Percentiles rank a stretch among this genome's conserved stretches.
Conservation (phyloP, 1,139 yeast species). For the Taphrina confusa region DNA sequence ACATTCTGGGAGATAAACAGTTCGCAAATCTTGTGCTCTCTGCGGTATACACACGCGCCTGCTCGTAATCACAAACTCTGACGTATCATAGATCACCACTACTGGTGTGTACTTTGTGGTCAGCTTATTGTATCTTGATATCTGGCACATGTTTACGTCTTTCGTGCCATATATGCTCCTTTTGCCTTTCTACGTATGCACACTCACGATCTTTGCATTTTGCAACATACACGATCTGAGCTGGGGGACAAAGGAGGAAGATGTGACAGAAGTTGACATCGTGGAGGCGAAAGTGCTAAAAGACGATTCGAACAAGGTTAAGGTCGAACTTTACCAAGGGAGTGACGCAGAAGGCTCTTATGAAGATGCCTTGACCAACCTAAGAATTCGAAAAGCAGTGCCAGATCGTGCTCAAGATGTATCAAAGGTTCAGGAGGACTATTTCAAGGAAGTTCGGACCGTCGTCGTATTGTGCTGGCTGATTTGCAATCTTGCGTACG, state of each 20-base stretch:
- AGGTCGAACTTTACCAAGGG: slow-evolving; percentile 85
- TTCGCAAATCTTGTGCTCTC: slow-evolving; percentile 62
- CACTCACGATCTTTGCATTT: slow-evolving; percentile 71
- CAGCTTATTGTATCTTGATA: slow-evolving; percentile 77
- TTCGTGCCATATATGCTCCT: slow-evolving; percentile 78
- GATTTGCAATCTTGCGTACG: slow-evolving; percentile 46
- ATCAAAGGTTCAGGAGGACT: slow-evolving; percentile 59
- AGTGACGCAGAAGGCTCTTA: slow-evolving; percentile 90
- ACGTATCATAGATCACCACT: slow-evolving; percentile 85
- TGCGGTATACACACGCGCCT: no score
- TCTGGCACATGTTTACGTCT: slow-evolving; percentile 92
- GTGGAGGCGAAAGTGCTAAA: slow-evolving; percentile 60
- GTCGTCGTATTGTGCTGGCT: slow-evolving; percentile 92
- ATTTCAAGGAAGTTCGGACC: slow-evolving; percentile 90
- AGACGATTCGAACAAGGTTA: slow-evolving; percentile 56
- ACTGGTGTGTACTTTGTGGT: slow-evolving; percentile 82
- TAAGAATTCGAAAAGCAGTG: slow-evolving; percentile 68
- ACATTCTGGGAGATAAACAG: slow-evolving; percentile 44
- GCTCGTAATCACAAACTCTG: no score
- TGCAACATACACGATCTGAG: slow-evolving; percentile 86
- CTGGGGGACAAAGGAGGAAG: slow-evolving; percentile 90
- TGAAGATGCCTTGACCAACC: slow-evolving; percentile 70
- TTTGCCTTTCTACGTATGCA: slow-evolving; percentile 87
- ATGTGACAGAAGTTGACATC: slow-evolving; percentile 64
- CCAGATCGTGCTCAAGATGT: slow-evolving; percentile 42